Evolutionary conservation across 768 basidiomycete species (phyloP).

Genomic region (Trametes meyenii): DNA sequence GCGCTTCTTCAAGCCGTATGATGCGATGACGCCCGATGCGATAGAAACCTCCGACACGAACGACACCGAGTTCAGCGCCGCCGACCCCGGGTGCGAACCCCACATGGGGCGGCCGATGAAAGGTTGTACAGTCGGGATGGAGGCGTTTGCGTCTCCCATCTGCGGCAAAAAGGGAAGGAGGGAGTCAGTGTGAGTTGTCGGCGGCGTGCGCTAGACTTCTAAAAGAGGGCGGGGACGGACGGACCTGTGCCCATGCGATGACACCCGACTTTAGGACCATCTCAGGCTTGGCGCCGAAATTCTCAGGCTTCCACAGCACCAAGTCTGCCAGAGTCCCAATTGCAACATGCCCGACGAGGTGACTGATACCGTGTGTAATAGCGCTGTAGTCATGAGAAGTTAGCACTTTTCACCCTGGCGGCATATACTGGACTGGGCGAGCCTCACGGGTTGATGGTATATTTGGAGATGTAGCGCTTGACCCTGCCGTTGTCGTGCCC

Average conservation of each 20-base stretch:
- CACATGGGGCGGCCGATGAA: constrained; percentile 90
- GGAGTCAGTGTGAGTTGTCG: constrained; percentile 4
- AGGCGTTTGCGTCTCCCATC: constrained; percentile 98
- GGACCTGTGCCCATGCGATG: constrained; percentile 86
- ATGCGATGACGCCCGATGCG: constrained; percentile 54
- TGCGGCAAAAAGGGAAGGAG: constrained; percentile 34
- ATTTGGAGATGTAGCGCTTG: constrained; percentile 94
- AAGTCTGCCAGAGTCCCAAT: constrained; percentile 88
- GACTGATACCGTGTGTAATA: constrained; percentile 90
- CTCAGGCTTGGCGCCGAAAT: constrained; percentile 91
- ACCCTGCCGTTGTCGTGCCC: constrained; percentile 86
- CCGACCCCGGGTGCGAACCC: constrained; percentile 77
- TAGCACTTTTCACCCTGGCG: background rate
- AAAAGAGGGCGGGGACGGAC: constrained; percentile 27
- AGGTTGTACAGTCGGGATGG: constrained; percentile 95
- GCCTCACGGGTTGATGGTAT: constrained; percentile 95
- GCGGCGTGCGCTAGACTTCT: background rate
- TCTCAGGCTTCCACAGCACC: constrained; percentile 93
- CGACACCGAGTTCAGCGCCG: constrained; percentile 79
- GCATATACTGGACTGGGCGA: background rate
- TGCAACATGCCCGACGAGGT: constrained; percentile 82
- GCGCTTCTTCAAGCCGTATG: constrained; percentile 73
- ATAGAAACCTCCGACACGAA: constrained; percentile 85
- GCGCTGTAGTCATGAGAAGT: constrained; percentile 54
- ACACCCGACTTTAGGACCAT: constrained; percentile 96